Evolutionary conservation across 2,329 filamentous ascomycete species (phyloP), one percentile per base, ranked within the genome.

Genomic region (Colletotrichum sp.): DNA sequence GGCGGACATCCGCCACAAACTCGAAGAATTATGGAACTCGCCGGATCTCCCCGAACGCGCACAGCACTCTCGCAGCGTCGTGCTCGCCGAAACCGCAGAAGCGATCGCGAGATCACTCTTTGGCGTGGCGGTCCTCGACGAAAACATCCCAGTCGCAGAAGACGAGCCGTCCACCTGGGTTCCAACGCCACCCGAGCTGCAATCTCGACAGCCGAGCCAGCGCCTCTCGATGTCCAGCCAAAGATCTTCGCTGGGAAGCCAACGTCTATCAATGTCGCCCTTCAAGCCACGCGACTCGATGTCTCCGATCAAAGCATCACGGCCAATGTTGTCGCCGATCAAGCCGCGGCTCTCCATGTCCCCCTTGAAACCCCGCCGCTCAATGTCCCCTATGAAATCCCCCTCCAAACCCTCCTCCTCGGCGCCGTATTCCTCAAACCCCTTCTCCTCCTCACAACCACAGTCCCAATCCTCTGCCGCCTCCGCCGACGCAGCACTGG

Each of bases 41-140:
- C 24, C 24, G 12, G 44, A 52, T 8, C 52, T 71, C 55, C 66
- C 72, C 2, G 44, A 57, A 8, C 34, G 32, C 13, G 76, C 72
- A 26, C 69, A 60, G 16, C 66, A 49, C 24, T 78, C 77, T 12
- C 72, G 77, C 21, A 59, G 62, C n/a, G 55, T 78, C 32, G 63
- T 75, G 15, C 55, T 78, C 9, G 65, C 77, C 5, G 77, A 78
- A 36, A 76, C 76, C 21, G 65, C 72, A n/a, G 77, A 78, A 13
- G 76, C 76, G 28, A 68, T 75, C 26, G 72, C 73, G 13, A 66
- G 72, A 24, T 76, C 77, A 8, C 62, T 77, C 16, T 76, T 72
- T 15, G 77, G 72, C 8, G 57, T 78, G 9, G 52, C 64, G 8
- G 70, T 77, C 24, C 72, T 78, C 21, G 77, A 77, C 59, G 65